Conservation (phyloP, 768 basidiomycete genomes). For the Psilocybe azurescens region DNA sequence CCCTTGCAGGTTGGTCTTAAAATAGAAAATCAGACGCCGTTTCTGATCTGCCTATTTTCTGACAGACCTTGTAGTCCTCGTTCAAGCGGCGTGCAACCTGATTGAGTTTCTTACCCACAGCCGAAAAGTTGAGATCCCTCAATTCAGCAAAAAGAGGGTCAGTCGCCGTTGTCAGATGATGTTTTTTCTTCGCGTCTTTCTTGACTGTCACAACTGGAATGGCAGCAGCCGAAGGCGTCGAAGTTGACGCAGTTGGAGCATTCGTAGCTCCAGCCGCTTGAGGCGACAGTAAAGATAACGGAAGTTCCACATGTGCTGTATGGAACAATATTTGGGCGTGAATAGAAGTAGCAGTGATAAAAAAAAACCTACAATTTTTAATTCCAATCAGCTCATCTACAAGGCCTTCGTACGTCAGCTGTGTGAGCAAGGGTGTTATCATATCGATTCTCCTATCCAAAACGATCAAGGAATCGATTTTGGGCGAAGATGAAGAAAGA, state of each 20-base stretch:
- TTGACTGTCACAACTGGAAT: constrained; percentile 56
- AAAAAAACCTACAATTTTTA: constrained; percentile 73
- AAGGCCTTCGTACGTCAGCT: constrained; percentile 95
- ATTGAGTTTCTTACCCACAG: constrained; percentile 83
- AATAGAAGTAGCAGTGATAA: not conserved
- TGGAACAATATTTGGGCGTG: constrained; percentile 6
- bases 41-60: constrained; percentile 3
- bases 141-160: constrained; percentile 86
- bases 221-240: constrained; percentile 38
- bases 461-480: constrained; percentile 86
- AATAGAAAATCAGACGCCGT: constrained; percentile 11
- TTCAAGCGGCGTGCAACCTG: constrained; percentile 84
- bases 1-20: constrained; percentile 80
- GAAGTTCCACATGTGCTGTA: constrained; percentile 81
- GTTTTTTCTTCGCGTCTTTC: constrained; percentile 88
- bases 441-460: constrained; percentile 92
- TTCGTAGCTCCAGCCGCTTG: constrained; percentile 50
- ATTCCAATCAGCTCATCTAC: constrained; percentile 92
- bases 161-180: constrained; percentile 76
- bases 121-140: constrained; percentile 91
- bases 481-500: constrained; percentile 53
- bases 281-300: constrained; percentile 67
- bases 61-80: constrained; percentile 85
- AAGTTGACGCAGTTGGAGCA: constrained; percentile 45
- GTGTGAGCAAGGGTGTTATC: constrained; percentile 94